Evolutionary conservation across 805 yeast genomes (phyloP), one percentile per base, ranked within the genome.

Genomic region (Monosporozyma servazzii): DNA sequence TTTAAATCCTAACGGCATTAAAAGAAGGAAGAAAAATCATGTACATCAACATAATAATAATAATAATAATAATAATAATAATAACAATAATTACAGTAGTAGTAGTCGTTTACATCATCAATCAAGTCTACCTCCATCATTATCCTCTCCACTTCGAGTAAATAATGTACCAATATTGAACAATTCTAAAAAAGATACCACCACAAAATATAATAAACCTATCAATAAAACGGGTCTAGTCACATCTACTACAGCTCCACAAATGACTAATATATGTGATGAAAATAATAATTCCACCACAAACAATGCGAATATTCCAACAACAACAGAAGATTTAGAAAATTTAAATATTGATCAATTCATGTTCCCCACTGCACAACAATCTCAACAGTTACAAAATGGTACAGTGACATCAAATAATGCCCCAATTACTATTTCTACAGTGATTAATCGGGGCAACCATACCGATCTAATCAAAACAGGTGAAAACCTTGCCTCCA

Each of bases 1-100:
- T 10, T 47, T 66, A 49, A 63, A 66, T 53, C 69, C 70, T 2
- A 63, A 64, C 40, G 68, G 67, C 3, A 61, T 66, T 18, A 66
- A 65, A 50, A 59, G 59, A 44, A 55, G 69, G 9, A 59, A 54
- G 45, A 55, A 53, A 44, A 51, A 51, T 30, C 45, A 48, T 23
- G 15, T 31, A 7, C 36, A 18, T 23, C 31, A 23, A n/a, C 9
- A 18, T 9, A 10, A 4, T 39, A 44, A 27, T 29, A 44, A 44
- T 29, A 33, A 33, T 33, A 33, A 7, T 3, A 30, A 7, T 30
- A 11, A 13, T 4, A 17, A 4, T 39, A 44, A 27, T 29, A 44
- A 44, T 29, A 33, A 33, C n/a, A 33, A 30, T 30, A 30, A 30
- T 30, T 7, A 30, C 33, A 30, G n/a, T 33, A 33, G 36, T 31